These are phyloP conservation scores for Cercospora sp. DNA, from an alignment of 2,329 filamentous ascomycete genomes.

Conservation along the genomic window DNA sequence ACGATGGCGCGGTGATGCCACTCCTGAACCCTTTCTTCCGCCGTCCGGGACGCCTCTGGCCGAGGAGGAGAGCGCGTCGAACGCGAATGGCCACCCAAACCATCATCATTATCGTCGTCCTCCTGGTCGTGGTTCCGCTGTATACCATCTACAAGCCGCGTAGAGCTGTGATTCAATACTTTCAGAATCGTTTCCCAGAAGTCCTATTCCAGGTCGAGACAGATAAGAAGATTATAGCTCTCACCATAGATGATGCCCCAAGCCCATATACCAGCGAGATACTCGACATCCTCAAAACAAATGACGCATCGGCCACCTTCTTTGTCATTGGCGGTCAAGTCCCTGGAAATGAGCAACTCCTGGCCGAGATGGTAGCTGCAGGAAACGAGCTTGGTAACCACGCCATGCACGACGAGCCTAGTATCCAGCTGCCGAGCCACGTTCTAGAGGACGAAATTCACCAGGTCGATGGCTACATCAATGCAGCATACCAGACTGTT, in stretches of 20 bases:
- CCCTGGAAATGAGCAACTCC: conserved; percentile 49
- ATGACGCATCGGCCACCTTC: conserved; percentile 76
- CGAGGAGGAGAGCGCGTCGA: conserved; percentile 33
- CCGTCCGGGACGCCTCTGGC: conserved; percentile 36
- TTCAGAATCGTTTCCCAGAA: conserved; percentile 71
- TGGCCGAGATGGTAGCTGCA: conserved; percentile 54
- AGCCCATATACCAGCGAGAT: conserved; percentile 71
- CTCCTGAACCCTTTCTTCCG: conserved; percentile 37
- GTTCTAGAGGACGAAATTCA: conserved; percentile 64
- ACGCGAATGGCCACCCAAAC: conserved; percentile 36
- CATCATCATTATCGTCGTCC: conserved; percentile 26
- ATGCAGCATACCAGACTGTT: conserved; percentile 54
- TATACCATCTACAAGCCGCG: conserved; percentile 84
- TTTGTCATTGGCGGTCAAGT: conserved; percentile 85
- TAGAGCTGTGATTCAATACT: conserved; percentile 65
- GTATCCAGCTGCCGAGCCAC: conserved; percentile 58
- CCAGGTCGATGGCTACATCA: conserved; percentile 62
- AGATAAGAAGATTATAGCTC: conserved; percentile 66
- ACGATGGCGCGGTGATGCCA: conserved; percentile 33
- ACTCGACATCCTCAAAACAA: conserved; percentile 61
- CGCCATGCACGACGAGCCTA: conserved; percentile 83
- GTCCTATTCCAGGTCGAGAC: conserved; percentile 71
- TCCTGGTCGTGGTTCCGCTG: conserved; percentile 45
- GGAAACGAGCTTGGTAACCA: conserved; percentile 74
- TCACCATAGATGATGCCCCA: conserved; percentile 86